Conservation (phyloP, 768 basidiomycete genomes). For the Tricholoma hemisulphureum region DNA sequence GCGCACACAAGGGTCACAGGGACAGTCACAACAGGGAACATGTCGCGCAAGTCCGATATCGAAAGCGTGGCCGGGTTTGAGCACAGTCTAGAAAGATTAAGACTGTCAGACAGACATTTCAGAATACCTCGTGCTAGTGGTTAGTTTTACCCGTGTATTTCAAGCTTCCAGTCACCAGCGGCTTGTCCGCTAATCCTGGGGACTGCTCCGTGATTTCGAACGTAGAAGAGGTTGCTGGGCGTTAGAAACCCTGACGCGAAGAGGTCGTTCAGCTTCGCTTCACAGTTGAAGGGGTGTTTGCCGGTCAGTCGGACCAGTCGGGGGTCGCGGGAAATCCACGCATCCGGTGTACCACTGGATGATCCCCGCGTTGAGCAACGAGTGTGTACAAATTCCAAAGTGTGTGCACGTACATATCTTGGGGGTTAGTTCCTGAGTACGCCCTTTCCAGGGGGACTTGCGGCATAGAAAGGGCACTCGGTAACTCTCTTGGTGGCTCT, state of each 20-base stretch:
- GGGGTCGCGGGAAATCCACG: background rate
- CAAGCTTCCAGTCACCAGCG: slow-evolving; percentile 44
- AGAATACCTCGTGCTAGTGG: too few species aligned
- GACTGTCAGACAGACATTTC: background rate
- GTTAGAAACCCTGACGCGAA: slow-evolving; percentile 55
- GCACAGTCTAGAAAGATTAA: background rate
- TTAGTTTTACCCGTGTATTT: slow-evolving; percentile 38
- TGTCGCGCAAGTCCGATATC: slow-evolving; percentile 41
- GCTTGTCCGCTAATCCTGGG: slow-evolving; percentile 41
- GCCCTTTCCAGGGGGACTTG: background rate
- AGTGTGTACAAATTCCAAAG: background rate
- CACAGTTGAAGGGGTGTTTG: slow-evolving; percentile 41
- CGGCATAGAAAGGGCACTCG: background rate
- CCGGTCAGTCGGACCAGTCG: slow-evolving; percentile 1
- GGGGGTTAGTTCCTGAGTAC: background rate
- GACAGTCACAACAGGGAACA: slow-evolving; percentile 53
- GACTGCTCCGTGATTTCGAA: slow-evolving; percentile 64
- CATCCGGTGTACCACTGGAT: background rate
- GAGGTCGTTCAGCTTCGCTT: slow-evolving; percentile 45
- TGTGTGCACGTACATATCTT: background rate
- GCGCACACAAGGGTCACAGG: slow-evolving; percentile 65
- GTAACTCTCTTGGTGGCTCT: background rate
- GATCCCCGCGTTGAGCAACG: background rate
- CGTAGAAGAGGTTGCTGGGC: slow-evolving; percentile 51
- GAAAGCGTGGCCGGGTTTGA: slow-evolving; percentile 36